These are phyloP conservation scores for Podospora conica DNA, from an alignment of 495 filamentous ascomycete species.

Conservation along the genomic window DNA sequence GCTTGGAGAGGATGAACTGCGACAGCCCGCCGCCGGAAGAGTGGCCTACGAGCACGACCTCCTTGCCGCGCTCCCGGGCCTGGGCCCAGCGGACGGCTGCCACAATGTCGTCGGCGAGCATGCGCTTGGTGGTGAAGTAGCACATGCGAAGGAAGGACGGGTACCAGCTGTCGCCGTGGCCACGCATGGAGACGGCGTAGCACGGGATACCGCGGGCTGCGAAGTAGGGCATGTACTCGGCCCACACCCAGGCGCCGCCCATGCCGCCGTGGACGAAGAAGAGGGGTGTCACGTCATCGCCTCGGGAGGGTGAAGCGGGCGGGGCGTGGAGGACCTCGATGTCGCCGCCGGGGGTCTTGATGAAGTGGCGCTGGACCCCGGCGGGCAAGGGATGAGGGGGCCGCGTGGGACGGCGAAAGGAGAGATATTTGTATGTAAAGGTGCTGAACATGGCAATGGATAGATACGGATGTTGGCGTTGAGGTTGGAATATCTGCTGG, in stretches of 20 bases:
- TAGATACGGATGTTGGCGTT: neutral
- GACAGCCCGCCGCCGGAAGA: constrained; percentile 41
- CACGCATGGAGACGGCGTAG: constrained; percentile 45
- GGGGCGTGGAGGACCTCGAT: constrained; percentile 36
- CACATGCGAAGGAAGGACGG: constrained; percentile 36
- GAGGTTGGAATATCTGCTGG: neutral
- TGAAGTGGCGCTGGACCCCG: constrained; percentile 26
- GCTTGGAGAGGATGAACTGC: constrained; percentile 39
- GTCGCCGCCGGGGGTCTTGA: constrained; percentile 32
- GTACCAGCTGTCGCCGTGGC: constrained; percentile 45
- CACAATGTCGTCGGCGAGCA: constrained; percentile 39
- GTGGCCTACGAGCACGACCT: constrained; percentile 42
- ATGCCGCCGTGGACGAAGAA: constrained; percentile 45
- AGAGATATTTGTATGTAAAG: constrained; percentile 27
- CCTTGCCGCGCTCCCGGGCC: constrained; percentile 19
- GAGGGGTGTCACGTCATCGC: constrained; percentile 19
- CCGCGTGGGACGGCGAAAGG: constrained; percentile 17
- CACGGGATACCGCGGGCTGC: constrained; percentile 32
- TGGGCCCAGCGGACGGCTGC: constrained; percentile 32
- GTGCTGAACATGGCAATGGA: constrained; percentile 6
- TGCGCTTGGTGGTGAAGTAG: constrained; percentile 30
- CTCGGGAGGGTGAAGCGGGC: constrained; percentile 8
- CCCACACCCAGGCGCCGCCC: constrained; percentile 43
- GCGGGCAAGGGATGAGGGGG: constrained; percentile 25
- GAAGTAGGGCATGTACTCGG: constrained; percentile 41